Evolutionary conservation across 495 filamentous ascomycete species (phyloP), one percentile per base, ranked within the genome.

Genomic region (Terfezia claveryi): DNA sequence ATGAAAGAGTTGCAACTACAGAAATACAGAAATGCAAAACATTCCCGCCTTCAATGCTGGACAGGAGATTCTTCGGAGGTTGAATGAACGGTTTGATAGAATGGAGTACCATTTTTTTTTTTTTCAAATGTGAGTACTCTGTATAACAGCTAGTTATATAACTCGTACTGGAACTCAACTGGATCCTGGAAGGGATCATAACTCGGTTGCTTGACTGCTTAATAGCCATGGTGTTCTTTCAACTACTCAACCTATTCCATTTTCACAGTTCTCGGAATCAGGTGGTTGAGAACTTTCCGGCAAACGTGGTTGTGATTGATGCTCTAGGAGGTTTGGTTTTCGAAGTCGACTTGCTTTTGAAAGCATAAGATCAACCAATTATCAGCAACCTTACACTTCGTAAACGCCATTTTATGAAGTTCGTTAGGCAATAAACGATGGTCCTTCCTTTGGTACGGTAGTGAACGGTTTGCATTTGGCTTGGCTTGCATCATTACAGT

Each of bases 141-240:
- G 36, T 49, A 41, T n/a, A 41, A 49, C 32, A 44, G 37, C 32
- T 46, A 46, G 41, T 46, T 46, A 2, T 46, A 46, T 46, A 57
- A 46, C 51, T 58, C 53, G 50, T 52, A 44, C 53, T n/a, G 4
- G 32, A 55, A 54, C 53, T 58, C 32, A 51, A 20, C 36, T 51
- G 49, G 23, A 54, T 51, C 27, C 53, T 50, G 41, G 36, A 38
- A 57, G 56, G 36, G 51, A 55, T 10, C 54, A 58, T 37, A 58
- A 58, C 51, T 58, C 56, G 23, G 23, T 55, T 58, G 54, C 57
- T 6, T 53, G 38, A 51, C 54, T 56, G 41, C 38, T 50, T 23
- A 59, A 58, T 38, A 51, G 36, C 44, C 49, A 58, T 49, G 57
- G 46, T 32, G 55, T 37, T 36, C 23, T 52, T 55, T 49, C 57